phyloP scores from a whole-genome alignment of 148 eudicot genomes.

The Rhododendron vialii region DNA sequence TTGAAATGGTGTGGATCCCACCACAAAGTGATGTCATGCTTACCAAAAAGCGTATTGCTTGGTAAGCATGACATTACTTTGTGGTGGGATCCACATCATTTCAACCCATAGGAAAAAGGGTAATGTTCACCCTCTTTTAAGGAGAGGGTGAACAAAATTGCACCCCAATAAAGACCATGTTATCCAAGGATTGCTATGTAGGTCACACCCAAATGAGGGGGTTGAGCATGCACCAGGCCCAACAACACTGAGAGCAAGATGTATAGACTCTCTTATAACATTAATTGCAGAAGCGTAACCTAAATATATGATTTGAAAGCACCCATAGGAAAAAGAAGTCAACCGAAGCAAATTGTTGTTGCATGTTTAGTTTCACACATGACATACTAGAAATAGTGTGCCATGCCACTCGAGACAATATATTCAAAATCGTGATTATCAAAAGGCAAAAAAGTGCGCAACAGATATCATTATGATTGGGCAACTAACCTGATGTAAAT shows the following conservation, averaged over 20 bases:
- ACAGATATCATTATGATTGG: neutral
- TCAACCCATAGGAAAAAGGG: no score
- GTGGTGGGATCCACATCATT: no score
- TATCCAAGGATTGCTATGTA: neutral
- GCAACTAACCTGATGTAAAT: conserved; percentile 76
- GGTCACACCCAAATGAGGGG: neutral
- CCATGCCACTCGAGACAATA: neutral
- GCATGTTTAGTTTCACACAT: neutral
- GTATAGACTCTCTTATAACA: neutral
- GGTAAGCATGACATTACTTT: no score
- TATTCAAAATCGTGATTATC: neutral
- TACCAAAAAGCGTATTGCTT: no score
- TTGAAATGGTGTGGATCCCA: no score
- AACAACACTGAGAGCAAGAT: neutral
- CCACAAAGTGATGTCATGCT: no score
- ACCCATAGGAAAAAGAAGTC: neutral
- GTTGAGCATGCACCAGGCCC: neutral
- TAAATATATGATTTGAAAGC: neutral
- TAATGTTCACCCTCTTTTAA: no score
- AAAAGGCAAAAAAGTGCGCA: neutral
- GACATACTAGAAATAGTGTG: neutral
- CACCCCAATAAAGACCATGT: neutral
- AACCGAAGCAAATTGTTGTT: neutral
- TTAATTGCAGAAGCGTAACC: neutral
- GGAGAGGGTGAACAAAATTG: no score